phyloP scores from a whole-genome alignment of 805 yeast species.

The Grigorovia transvaalensis region DNA sequence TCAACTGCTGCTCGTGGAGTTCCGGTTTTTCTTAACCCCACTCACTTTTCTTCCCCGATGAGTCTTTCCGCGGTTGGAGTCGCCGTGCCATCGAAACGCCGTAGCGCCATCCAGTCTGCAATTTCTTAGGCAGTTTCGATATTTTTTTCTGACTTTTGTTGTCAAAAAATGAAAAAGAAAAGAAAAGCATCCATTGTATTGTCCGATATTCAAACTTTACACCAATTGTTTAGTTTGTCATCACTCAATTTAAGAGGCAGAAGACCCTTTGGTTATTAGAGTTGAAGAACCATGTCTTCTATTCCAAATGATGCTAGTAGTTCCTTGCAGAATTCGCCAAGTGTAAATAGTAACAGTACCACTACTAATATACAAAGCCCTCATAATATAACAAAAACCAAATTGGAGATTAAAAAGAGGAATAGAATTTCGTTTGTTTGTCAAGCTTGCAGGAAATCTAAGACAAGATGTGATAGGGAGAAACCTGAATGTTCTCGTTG shows the following conservation, averaged over 20 bases:
- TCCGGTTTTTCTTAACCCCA: no score
- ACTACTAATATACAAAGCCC: background rate
- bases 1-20: no score
- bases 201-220: background rate
- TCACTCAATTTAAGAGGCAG: no score
- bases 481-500: slow-evolving; percentile 27
- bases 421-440: slow-evolving; percentile 29
- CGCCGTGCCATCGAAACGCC: no score
- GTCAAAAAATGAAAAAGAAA: no score
- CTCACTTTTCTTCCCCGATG: no score
- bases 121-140: no score
- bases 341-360: background rate
- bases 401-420: slow-evolving; percentile 11
- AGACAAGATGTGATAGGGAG: slow-evolving; percentile 28
- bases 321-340: background rate
- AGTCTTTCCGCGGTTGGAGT: no score
- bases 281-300: background rate
- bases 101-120: no score
- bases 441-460: slow-evolving; percentile 25
- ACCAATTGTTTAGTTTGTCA: no score
- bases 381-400: background rate
- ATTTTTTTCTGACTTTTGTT: no score
- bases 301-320: background rate
- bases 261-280: background rate
- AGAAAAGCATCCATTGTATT: no score